Evolutionary conservation across 108 stramenopile species (phyloP).

Genomic region (Ochromonas danica): DNA sequence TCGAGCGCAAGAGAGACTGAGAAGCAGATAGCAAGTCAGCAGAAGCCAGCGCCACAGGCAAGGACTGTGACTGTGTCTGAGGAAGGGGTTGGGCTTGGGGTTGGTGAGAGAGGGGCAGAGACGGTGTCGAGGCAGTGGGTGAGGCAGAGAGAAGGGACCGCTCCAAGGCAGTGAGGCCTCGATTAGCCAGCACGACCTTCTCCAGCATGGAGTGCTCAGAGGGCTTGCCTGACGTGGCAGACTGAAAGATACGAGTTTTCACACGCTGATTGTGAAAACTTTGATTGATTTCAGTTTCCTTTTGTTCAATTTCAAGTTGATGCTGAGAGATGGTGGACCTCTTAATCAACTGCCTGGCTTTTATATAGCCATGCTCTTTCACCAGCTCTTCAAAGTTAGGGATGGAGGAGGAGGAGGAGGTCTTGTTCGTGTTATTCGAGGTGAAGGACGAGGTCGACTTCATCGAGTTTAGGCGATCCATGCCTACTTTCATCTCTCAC

Average conservation of each 20-base stretch:
- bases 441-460: too few relatives aligned
- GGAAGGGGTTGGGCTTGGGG: background rate
- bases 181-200: background rate
- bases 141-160: background rate
- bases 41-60: background rate
- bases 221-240: background rate
- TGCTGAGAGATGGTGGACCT: background rate
- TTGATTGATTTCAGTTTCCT: background rate
- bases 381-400: conserved; percentile 10
- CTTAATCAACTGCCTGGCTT: background rate
- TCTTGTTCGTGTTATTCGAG: too few relatives aligned
- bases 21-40: background rate
- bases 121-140: background rate
- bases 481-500: too few relatives aligned
- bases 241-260: background rate
- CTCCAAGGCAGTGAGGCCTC: background rate
- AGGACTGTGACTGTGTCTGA: background rate
- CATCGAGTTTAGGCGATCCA: too few relatives aligned
- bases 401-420: too few relatives aligned
- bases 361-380: conserved; percentile 7
- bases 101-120: background rate
- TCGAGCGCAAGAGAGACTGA: background rate
- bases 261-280: background rate
- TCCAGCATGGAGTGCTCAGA: background rate
- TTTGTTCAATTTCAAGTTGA: background rate